Evolutionary conservation across 306 rosid genomes (phyloP), one percentile per base, ranked within the genome.

Genomic region (Pueraria montana): DNA sequence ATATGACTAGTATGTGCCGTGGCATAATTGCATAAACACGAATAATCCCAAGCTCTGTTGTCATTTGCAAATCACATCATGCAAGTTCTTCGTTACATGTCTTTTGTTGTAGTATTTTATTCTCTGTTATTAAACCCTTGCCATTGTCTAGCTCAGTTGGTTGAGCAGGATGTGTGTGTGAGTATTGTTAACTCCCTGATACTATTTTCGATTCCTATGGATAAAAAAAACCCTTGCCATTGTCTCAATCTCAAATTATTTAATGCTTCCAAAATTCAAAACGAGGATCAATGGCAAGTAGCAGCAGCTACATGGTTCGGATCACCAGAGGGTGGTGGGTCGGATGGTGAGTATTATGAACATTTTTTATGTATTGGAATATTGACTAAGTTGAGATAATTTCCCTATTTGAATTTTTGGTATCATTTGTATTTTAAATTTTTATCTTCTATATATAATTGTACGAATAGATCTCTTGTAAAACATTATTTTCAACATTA

Each of bases 241-340:
- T 71, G 91, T 80, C 26, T 86, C 61, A 71, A 87, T 20, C 89
- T 85, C 7, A 87, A 82, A 24, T 13, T 10, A 2, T 34, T 77
- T 20, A 76, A 82, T 40, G 50, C 7, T 42, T 65, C 85, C 32
- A 34, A 55, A 18, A 5, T 55, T 76, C 8, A 42, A 46, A 55
- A 20, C 2, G 27, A 42, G 18, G 11, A 67, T 42, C 6, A 42
- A 27, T 88, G 91, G 91, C 27, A 78, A 27, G 13, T 4, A 0
- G 90, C 86, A 11, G 72, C 13, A 40, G 93, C 93, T 27, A 90
- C 91, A 18, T 84, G 89, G 89, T 90, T 84, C 63, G 93, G 93
- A 53, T 4, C 58, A 5, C 62, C 84, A 18, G 6, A 61, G 3
- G 91, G 93, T 40, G 87, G 48, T 7, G 93, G 93, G 17, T 76